Base-by-base conservation (phyloP, 2,329 filamentous ascomycete species). In the Cladosporium sp. region DNA sequence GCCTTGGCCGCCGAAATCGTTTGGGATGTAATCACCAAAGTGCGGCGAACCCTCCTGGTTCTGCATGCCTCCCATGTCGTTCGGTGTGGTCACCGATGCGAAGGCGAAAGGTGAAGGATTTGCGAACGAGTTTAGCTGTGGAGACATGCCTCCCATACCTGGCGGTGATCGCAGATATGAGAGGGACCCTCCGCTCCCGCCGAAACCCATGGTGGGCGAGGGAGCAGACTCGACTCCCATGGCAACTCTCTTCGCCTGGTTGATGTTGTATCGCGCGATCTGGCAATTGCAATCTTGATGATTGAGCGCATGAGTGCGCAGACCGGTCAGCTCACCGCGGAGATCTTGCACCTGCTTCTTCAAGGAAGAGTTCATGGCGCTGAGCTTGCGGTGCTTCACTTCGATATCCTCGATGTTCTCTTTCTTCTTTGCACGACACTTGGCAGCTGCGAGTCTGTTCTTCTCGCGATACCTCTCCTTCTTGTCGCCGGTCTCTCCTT, bases 391-490 rank as follows among this genome's bases (percentile, higher is more conserved):
- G n/a, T 69, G 67, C 41, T 67, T 67, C 27, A 65, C 65, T 55
- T 81, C 78, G 12, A 81, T 71, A 32, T 69, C 60, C 49, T 74
- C 69, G 30, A 74, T 77, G 58, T 78, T 78, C 53, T 78, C 75
- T 64, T 82, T 82, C 66, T 82, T 81, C 69, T 86, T 87, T 60
- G 84, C 78, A 3, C 85, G 79, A 61, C 85, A 89, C 62, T 88
- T 88, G 63, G 82, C 85, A 1, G 86, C 85, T 0, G 86, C 85
- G 2, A 85, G 70, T 8, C 85, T 77, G 64, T 90, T 90, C 53
- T 85, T 79, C 66, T 86, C 82, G 0, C 88, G 73, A 57, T 82
- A 83, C 54, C 76, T 77, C 53, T 72, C 74, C 22, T 79, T 72
- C 58, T 78, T 80, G 8, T 74, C 70, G 16, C 65, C 65, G 22